Percentiles rank a stretch among this genome's conserved stretches.
phyloP scores from a whole-genome alignment of 768 basidiomycete species.

The Phylloporus sp. region DNA sequence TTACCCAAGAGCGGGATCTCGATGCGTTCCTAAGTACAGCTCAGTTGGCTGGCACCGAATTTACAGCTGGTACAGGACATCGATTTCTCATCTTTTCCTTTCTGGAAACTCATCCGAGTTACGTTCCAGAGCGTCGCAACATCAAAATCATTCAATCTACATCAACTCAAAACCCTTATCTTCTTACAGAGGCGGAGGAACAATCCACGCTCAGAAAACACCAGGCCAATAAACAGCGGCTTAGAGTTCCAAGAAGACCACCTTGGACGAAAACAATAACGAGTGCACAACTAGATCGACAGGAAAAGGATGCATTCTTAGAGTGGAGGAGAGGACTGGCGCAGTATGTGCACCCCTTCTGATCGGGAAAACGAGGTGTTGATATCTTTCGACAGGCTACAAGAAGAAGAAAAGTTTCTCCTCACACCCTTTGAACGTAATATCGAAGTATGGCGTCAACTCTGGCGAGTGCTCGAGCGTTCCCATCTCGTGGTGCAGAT shows the following conservation, averaged over 20 bases:
- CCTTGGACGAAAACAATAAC: constrained; percentile 84
- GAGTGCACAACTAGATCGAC: constrained; percentile 71
- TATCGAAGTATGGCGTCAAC: constrained; percentile 95
- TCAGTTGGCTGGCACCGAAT: constrained; percentile 90
- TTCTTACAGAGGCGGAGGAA: constrained; percentile 82
- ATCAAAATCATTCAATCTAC: constrained; percentile 67
- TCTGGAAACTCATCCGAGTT: constrained; percentile 4
- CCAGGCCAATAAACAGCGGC: constrained; percentile 59
- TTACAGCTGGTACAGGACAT: constrained; percentile 74
- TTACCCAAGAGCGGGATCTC: constrained; percentile 93
- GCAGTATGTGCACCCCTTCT: constrained; percentile 50
- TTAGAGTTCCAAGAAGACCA: constrained; percentile 87
- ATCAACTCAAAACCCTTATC: constrained; percentile 72
- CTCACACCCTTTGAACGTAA: constrained; percentile 97
- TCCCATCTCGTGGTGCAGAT: constrained; percentile 95
- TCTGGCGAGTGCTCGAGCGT: constrained; percentile 95
- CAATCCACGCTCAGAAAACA: constrained; percentile 69
- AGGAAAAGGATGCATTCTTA: constrained; percentile 86
- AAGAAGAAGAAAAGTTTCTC: constrained; percentile 82
- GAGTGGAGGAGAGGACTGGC: constrained; percentile 92
- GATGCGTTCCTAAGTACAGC: constrained; percentile 96
- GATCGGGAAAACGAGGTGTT: neutral
- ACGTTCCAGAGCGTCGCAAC: constrained; percentile 61
- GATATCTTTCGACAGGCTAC: constrained; percentile 48
- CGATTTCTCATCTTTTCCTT: neutral